Percentiles rank a stretch among this genome's conserved stretches.
phyloP scores from a whole-genome alignment of 140 eudicot genomes.

The Senecio squalidus region DNA sequence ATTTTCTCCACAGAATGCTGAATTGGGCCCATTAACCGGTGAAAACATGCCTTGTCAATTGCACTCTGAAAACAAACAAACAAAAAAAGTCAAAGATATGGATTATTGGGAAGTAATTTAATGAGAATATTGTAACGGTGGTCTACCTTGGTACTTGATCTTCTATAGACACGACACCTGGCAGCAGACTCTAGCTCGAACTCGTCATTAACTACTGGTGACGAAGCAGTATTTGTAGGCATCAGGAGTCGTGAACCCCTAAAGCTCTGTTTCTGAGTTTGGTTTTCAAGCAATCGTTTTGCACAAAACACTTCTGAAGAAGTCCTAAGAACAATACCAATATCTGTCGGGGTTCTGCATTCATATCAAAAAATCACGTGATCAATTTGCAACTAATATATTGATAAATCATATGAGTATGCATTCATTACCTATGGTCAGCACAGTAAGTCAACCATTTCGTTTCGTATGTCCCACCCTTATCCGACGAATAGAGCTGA shows the following conservation, averaged over 20 bases:
- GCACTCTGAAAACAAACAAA: slow-evolving; percentile 30
- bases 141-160: slow-evolving; percentile 52
- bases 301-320: slow-evolving; percentile 54
- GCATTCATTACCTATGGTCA: slow-evolving; percentile 79
- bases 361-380: slow-evolving; percentile 9
- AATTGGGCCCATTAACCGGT: slow-evolving; percentile 72
- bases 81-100: neutral
- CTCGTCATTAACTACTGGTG: slow-evolving; percentile 27
- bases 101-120: neutral
- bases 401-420: no score
- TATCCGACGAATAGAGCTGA: slow-evolving; percentile 73
- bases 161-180: slow-evolving; percentile 61
- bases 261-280: slow-evolving; percentile 41
- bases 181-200: slow-evolving; percentile 71
- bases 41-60: slow-evolving; percentile 48
- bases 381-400: slow-evolving; percentile 2
- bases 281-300: slow-evolving; percentile 36
- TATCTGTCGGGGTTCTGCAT: slow-evolving; percentile 70
- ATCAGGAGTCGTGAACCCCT: slow-evolving; percentile 63
- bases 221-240: slow-evolving; percentile 34
- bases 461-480: slow-evolving; percentile 52
- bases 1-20: slow-evolving; percentile 55
- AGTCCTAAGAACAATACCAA: slow-evolving; percentile 65
- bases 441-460: slow-evolving; percentile 74
- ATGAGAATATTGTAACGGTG: neutral